phyloP scores from a whole-genome alignment of 2,329 filamentous ascomycete species.

The Calonectria henricotiae region DNA sequence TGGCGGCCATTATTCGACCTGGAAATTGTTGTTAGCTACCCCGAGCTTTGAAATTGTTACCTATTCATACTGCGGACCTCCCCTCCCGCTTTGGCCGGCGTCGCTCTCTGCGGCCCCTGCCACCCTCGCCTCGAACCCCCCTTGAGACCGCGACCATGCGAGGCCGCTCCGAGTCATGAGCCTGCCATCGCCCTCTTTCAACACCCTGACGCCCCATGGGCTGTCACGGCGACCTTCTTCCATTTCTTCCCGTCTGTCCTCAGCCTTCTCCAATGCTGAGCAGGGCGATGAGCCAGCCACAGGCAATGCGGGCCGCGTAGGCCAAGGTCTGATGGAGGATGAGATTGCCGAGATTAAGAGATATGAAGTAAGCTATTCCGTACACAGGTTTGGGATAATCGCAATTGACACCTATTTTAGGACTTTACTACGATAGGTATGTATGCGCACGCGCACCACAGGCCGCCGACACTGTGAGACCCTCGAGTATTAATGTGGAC shows the following conservation, averaged over 20 bases:
- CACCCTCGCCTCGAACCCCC: slow-evolving; percentile 23
- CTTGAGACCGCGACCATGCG: slow-evolving; percentile 59
- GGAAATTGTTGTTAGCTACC: neutral
- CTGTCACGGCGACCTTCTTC: slow-evolving; percentile 71
- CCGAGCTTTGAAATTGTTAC: neutral
- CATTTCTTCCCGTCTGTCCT: slow-evolving; percentile 77
- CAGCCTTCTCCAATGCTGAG: slow-evolving; percentile 77
- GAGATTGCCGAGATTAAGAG: slow-evolving; percentile 98
- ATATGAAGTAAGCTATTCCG: slow-evolving; percentile 79
- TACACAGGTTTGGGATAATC: slow-evolving; percentile 49
- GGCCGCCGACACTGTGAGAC: slow-evolving; percentile 23
- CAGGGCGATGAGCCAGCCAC: slow-evolving; percentile 71
- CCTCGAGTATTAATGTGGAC: slow-evolving; percentile 53
- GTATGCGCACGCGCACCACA: slow-evolving; percentile 41
- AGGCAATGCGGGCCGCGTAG: slow-evolving; percentile 66
- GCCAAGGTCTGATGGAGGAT: slow-evolving; percentile 85
- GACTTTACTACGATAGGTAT: slow-evolving; percentile 95
- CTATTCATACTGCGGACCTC: neutral
- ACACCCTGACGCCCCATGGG: slow-evolving; percentile 54
- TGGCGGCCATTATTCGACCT: neutral
- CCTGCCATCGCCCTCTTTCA: slow-evolving; percentile 70
- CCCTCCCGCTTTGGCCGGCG: slow-evolving; percentile 10
- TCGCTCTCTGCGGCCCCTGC: slow-evolving; percentile 17
- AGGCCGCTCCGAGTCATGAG: slow-evolving; percentile 63
- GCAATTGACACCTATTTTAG: slow-evolving; percentile 53